These are phyloP conservation scores for Colletotrichum trifolii DNA, from an alignment of 2,329 filamentous ascomycete species.

Conservation along the genomic window DNA sequence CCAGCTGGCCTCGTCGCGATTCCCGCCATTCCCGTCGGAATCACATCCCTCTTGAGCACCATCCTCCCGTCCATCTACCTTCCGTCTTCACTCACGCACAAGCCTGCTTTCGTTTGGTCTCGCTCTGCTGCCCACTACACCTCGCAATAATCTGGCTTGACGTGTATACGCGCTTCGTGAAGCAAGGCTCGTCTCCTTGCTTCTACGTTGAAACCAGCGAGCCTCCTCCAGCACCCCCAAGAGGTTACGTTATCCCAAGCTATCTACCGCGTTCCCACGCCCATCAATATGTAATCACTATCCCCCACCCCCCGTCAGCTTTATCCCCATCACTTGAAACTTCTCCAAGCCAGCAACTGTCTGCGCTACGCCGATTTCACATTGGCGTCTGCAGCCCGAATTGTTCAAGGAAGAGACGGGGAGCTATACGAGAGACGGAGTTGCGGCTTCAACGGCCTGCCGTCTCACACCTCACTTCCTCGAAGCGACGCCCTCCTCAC, in stretches of 20 bases:
- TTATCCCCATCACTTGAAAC: slow-evolving; percentile 6
- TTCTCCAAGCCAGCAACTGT: neutral
- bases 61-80: slow-evolving; percentile 4
- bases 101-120: slow-evolving; percentile 6
- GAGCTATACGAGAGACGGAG: slow-evolving; percentile 1
- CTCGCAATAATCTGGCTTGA: neutral
- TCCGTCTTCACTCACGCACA: too few species aligned
- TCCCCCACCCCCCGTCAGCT: slow-evolving; percentile 16
- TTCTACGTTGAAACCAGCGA: slow-evolving; percentile 22
- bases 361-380: neutral
- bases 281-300: slow-evolving; percentile 33
- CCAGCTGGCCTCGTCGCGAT: slow-evolving; percentile 8
- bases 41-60: slow-evolving; percentile 10
- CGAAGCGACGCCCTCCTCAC: too few species aligned
- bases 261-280: slow-evolving; percentile 1
- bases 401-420: slow-evolving; percentile 7
- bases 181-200: slow-evolving; percentile 18
- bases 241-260: slow-evolving; percentile 4
- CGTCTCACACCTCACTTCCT: slow-evolving; percentile 14
- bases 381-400: neutral
- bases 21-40: slow-evolving; percentile 17
- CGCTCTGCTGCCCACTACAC: slow-evolving; percentile 10
- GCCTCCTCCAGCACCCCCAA: slow-evolving; percentile 8
- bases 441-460: slow-evolving; percentile 3
- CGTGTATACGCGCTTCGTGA: slow-evolving; percentile 17